These are phyloP conservation scores for Margaritispora aquatica DNA, from an alignment of 495 filamentous ascomycete species.

Conservation along the genomic window DNA sequence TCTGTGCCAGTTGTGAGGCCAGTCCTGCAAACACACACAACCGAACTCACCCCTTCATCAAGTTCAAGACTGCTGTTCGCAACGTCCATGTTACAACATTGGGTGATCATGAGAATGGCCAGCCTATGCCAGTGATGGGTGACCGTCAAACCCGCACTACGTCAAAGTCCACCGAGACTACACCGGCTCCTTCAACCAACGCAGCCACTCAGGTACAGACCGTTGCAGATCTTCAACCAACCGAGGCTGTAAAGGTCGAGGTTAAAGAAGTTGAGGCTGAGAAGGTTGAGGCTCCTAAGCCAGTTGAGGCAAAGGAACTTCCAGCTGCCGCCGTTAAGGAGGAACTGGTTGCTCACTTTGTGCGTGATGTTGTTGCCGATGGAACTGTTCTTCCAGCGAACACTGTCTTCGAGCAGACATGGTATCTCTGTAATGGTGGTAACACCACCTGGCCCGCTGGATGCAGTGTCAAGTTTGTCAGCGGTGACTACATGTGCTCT, in stretches of 20 bases:
- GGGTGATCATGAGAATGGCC: conserved; percentile 62
- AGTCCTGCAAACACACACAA: conserved; percentile 81
- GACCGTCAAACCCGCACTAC: conserved; percentile 44
- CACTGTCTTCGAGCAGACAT: conserved; percentile 78
- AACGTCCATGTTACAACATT: conserved; percentile 83
- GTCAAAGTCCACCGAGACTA: conserved; percentile 47
- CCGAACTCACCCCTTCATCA: conserved; percentile 89
- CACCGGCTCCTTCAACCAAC: conserved; percentile 41
- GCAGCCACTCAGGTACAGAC: conserved; percentile 63
- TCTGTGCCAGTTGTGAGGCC: conserved; percentile 92
- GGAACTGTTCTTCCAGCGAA: conserved; percentile 63
- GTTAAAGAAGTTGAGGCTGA: conserved; percentile 20
- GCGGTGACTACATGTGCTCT: conserved; percentile 92
- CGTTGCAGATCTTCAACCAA: conserved; percentile 60
- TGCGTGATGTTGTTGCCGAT: conserved; percentile 72
- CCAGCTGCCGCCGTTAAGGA: conserved; percentile 20
- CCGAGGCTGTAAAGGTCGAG: conserved; percentile 32
- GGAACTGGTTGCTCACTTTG: conserved; percentile 65
- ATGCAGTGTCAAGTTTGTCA: conserved; percentile 84
- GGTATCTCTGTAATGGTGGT: conserved; percentile 86
- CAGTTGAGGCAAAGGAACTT: conserved; percentile 27
- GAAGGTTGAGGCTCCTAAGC: conserved; percentile 21
- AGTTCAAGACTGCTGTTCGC: conserved; percentile 91
- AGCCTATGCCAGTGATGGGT: conserved; percentile 57
- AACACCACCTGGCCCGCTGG: conserved; percentile 76